A percentile compares a stretch with the other conserved stretches of the same genome.
phyloP scores from a whole-genome alignment of 2,329 filamentous ascomycete genomes.

The Aspergillus fischeri region DNA sequence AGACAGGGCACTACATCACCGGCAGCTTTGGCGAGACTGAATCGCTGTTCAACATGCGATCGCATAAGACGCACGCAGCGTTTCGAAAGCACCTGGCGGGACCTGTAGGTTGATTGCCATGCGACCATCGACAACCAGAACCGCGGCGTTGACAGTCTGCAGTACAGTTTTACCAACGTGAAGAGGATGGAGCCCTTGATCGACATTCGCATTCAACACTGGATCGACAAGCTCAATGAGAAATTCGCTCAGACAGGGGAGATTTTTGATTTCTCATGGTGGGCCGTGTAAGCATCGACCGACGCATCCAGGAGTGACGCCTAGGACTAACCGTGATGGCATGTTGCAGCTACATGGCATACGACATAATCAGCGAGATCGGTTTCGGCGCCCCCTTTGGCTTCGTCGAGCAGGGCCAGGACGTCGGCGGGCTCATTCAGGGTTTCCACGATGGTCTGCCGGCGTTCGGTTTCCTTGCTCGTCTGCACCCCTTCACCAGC shows the following conservation, averaged over 20 bases:
- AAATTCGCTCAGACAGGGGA: conserved; percentile 45
- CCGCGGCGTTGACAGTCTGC: conserved; percentile 2
- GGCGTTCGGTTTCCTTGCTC: conserved; percentile 49
- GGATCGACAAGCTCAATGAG: conserved; percentile 46
- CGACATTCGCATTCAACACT: conserved; percentile 48
- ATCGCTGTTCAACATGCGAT: conserved; percentile 56
- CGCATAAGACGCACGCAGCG: conserved; percentile 47
- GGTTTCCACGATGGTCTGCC: conserved; percentile 52
- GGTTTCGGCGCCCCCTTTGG: conserved; percentile 55
- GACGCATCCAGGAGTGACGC: neutral
- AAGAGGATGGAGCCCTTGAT: conserved; percentile 57
- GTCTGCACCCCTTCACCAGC: conserved; percentile 52
- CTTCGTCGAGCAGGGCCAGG: conserved; percentile 50
- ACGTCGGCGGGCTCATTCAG: conserved; percentile 53
- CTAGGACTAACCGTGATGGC: neutral
- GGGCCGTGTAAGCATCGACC: conserved; percentile 43
- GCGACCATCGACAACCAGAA: neutral
- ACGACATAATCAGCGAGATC: conserved; percentile 55
- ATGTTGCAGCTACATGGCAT: conserved; percentile 47
- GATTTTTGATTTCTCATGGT: conserved; percentile 53
- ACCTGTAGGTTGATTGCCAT: conserved; percentile 29
- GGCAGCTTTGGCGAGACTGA: conserved; percentile 55
- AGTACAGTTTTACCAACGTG: conserved; percentile 54
- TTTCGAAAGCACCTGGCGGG: conserved; percentile 54
- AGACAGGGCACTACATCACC: conserved; percentile 57